phyloP scores from a whole-genome alignment of 2,329 filamentous ascomycete genomes.

The Hymenoscyphus scutula region DNA sequence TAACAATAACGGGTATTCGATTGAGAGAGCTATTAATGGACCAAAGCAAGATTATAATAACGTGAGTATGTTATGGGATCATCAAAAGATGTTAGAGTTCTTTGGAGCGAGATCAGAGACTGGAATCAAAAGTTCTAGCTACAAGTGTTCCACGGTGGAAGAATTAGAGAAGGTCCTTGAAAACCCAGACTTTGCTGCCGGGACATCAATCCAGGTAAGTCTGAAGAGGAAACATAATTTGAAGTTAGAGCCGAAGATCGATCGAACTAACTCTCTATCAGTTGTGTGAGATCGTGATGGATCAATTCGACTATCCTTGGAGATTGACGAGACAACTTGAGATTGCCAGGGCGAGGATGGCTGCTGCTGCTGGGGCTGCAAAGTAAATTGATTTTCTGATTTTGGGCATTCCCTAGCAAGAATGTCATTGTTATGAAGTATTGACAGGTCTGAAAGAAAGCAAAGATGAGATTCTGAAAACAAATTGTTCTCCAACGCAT shows the following conservation, averaged over 20 bases:
- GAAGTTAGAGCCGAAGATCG: not conserved
- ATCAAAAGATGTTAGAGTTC: slow-evolving; percentile 47
- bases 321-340: slow-evolving; percentile 13
- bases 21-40: slow-evolving; percentile 57
- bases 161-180: slow-evolving; percentile 44
- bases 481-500: not conserved
- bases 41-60: slow-evolving; percentile 54
- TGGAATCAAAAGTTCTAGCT: slow-evolving; percentile 31
- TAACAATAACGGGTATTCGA: slow-evolving; percentile 59
- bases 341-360: slow-evolving; percentile 7
- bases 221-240: not conserved
- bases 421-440: not conserved
- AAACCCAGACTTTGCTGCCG: slow-evolving; percentile 35
- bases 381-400: not conserved
- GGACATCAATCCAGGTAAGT: slow-evolving; percentile 24
- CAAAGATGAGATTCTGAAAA: not conserved
- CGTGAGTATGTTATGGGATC: slow-evolving; percentile 49
- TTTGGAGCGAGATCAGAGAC: slow-evolving; percentile 47
- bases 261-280: not conserved
- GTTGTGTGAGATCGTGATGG: slow-evolving; percentile 22
- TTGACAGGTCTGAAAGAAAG: not conserved
- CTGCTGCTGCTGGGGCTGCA: slow-evolving; percentile 1
- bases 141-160: slow-evolving; percentile 43
- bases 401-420: not conserved
- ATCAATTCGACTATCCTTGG: slow-evolving; percentile 22